A percentile compares a stretch with the other conserved stretches of the same genome.
These are phyloP conservation scores for Penicillium sp. DNA, from an alignment of 2,329 filamentous ascomycete genomes.

Conservation along the genomic window DNA sequence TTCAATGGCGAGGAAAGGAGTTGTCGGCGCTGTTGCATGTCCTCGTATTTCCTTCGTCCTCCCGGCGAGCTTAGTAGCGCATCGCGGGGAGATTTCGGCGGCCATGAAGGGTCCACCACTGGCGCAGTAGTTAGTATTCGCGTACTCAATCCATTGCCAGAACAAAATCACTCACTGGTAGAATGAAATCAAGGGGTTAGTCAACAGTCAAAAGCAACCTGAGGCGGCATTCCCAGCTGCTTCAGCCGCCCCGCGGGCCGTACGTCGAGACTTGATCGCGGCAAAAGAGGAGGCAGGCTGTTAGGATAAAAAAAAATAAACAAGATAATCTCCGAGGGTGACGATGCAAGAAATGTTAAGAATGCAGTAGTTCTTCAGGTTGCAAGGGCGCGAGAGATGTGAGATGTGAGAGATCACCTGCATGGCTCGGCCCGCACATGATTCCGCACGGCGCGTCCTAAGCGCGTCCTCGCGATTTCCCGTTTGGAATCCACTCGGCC, in stretches of 20 bases:
- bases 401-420: slow-evolving; percentile 32
- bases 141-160: slow-evolving; percentile 6
- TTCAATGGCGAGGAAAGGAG: slow-evolving; percentile 72
- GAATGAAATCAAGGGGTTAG: slow-evolving; percentile 13
- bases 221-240: slow-evolving; percentile 29
- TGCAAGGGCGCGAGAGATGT: slow-evolving; percentile 18
- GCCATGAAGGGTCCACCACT: slow-evolving; percentile 61
- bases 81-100: slow-evolving; percentile 67
- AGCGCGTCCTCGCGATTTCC: slow-evolving; percentile 38
- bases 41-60: slow-evolving; percentile 76
- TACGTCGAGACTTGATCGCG: slow-evolving; percentile 7
- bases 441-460: slow-evolving; percentile 34
- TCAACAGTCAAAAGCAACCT: slow-evolving; percentile 20
- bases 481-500: slow-evolving; percentile 18
- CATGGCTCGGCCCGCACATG: slow-evolving; percentile 25
- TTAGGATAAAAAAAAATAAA: not conserved
- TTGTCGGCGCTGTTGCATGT: slow-evolving; percentile 69
- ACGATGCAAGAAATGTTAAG: not conserved
- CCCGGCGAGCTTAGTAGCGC: slow-evolving; percentile 73
- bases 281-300: not conserved
- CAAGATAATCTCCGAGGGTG: not conserved
- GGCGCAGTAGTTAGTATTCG: slow-evolving; percentile 17
- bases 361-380: not conserved
- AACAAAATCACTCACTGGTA: slow-evolving; percentile 22
- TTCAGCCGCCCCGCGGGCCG: slow-evolving; percentile 23